phyloP scores from a whole-genome alignment of 768 basidiomycete species.

The Crassisporium funariophilum region DNA sequence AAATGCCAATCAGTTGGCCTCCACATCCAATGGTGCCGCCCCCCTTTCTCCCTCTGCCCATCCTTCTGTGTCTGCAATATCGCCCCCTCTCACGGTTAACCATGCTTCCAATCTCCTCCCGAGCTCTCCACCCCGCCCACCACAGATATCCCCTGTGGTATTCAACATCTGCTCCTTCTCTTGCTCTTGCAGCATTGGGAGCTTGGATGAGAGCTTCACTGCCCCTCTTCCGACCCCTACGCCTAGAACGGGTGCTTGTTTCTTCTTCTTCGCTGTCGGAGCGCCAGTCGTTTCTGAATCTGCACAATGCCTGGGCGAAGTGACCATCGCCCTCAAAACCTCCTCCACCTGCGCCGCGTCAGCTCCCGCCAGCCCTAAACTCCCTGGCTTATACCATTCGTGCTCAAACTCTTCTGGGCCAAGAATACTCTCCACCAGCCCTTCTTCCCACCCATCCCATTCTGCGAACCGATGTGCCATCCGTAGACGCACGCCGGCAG shows the following conservation, averaged over 20 bases:
- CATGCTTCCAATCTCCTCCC: constrained; percentile 77
- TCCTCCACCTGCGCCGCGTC: constrained; percentile 9
- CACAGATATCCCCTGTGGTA: constrained; percentile 75
- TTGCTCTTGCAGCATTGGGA: constrained; percentile 59
- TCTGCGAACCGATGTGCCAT: constrained; percentile 81
- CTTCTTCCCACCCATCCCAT: constrained; percentile 94
- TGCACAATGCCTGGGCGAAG: constrained; percentile 24
- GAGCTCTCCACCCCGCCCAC: constrained; percentile 77
- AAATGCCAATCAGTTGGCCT: too few relatives aligned
- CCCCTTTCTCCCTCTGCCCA: too few relatives aligned
- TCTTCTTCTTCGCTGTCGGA: constrained; percentile 4
- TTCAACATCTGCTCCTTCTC: constrained; percentile 73
- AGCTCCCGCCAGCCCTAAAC: too few relatives aligned
- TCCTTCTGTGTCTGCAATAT: too few relatives aligned
- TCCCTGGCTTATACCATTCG: constrained; percentile 74
- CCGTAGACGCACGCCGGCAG: constrained; percentile 63
- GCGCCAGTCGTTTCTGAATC: constrained; percentile 1
- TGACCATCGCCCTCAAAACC: constrained; percentile 19
- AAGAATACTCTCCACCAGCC: constrained; percentile 72
- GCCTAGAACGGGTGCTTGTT: neutral
- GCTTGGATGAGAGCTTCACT: constrained; percentile 42
- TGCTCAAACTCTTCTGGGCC: constrained; percentile 72
- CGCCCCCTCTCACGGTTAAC: constrained; percentile 51
- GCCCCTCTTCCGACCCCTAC: constrained; percentile 11
- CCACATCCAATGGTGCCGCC: too few relatives aligned